These are phyloP conservation scores for Epichloe hybrida DNA, from an alignment of 2,329 filamentous ascomycete genomes.

Conservation along the genomic window DNA sequence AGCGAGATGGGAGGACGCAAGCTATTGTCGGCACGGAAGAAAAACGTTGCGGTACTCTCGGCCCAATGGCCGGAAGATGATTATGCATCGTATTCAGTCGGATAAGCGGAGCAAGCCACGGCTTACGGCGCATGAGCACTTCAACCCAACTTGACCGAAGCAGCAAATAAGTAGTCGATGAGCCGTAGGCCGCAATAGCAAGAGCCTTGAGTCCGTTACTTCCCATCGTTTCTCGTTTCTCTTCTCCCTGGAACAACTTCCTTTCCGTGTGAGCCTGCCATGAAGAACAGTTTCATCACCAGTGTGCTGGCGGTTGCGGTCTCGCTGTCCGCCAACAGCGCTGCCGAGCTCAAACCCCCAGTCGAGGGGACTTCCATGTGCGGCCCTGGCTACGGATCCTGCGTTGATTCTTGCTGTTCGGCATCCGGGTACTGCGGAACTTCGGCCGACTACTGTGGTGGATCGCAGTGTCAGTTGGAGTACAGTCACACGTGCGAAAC, in stretches of 20 bases:
- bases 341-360: neutral
- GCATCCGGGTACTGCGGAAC: constrained; percentile 25
- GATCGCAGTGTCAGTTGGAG: constrained; percentile 25
- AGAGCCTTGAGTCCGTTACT: neutral
- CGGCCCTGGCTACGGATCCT: constrained; percentile 22
- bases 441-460: constrained; percentile 20
- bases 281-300: neutral
- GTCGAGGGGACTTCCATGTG: constrained; percentile 9
- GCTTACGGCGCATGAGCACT: too few species aligned
- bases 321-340: neutral
- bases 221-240: neutral
- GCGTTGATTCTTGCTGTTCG: constrained; percentile 23
- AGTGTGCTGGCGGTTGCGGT: neutral
- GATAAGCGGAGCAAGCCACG: too few species aligned
- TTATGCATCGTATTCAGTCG: too few species aligned
- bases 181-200: neutral
- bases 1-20: too few species aligned
- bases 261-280: neutral
- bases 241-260: neutral
- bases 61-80: too few species aligned
- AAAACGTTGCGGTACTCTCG: too few species aligned
- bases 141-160: too few species aligned
- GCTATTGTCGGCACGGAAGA: too few species aligned
- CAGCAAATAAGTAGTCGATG: too few species aligned
- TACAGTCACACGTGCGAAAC: constrained; percentile 28